Evolutionary conservation across 2,329 filamentous ascomycete genomes (phyloP).

Genomic region (Cercospora janseana): DNA sequence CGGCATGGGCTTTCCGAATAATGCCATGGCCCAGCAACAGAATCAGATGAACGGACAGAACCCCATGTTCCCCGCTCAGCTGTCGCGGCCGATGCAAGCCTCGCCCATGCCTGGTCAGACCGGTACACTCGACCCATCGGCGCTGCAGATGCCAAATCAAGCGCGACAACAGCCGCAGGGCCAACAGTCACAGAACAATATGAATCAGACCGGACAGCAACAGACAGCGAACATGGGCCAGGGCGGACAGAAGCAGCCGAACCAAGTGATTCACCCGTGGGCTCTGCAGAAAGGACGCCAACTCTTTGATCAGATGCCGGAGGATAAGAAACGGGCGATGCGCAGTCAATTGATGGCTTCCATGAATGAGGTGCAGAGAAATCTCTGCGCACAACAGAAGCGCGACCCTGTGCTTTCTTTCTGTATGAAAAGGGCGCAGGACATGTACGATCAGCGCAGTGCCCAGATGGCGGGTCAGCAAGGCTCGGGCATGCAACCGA

Average conservation of each 20-base stretch:
- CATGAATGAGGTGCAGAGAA: conserved; percentile 27
- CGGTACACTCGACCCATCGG: conserved; percentile 29
- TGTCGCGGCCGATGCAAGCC: conserved; percentile 34
- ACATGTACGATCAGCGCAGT: conserved; percentile 13
- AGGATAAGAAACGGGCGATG: conserved; percentile 27
- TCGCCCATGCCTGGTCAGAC: conserved; percentile 28
- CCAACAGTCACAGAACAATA: conserved; percentile 22
- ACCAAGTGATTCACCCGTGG: conserved; percentile 14
- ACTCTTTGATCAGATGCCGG: conserved; percentile 27
- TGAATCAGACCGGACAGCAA: conserved; percentile 19
- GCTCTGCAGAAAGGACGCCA: conserved; percentile 23
- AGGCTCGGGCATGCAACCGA: conserved; percentile 16
- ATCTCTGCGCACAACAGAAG: conserved; percentile 14
- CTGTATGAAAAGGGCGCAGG: conserved; percentile 23
- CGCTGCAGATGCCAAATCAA: conserved; percentile 25
- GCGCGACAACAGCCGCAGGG: conserved; percentile 26
- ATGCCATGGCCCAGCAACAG: conserved; percentile 20
- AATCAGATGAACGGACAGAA: conserved; percentile 30
- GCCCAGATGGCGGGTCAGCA: conserved; percentile 18
- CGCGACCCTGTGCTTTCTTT: conserved; percentile 30
- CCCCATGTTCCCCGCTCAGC: conserved; percentile 28
- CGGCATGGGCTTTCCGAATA: conserved; percentile 24
- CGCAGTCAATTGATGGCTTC: conserved; percentile 26
- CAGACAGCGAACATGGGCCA: conserved; percentile 21
- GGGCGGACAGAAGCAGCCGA: conserved; percentile 14